Conservation (phyloP, 208 protist genomes). For the Crithidia sp. region DNA sequence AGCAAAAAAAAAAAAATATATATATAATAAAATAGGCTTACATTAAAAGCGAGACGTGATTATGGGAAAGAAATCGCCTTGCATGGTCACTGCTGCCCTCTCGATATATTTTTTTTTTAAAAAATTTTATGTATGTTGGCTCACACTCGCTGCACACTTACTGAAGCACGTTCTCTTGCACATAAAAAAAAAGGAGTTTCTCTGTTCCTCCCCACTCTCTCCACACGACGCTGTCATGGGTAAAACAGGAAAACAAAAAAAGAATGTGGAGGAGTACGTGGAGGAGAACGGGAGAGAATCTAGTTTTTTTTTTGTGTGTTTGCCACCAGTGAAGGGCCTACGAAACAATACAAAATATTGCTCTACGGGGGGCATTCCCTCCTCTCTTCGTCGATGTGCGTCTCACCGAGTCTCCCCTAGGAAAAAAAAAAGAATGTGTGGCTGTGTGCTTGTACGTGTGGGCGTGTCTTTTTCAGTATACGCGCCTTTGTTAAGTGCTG, state of each 20-base stretch:
- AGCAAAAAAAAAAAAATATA: not conserved
- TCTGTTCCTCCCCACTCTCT: not conserved
- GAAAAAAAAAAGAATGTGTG: too few species aligned
- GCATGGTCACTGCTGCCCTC: not conserved
- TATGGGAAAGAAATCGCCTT: not conserved
- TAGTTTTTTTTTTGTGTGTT: not conserved
- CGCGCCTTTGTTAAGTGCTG: not conserved
- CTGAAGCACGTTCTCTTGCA: not conserved
- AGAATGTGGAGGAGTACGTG: not conserved
- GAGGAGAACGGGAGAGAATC: not conserved
- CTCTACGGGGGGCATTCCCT: slow-evolving; percentile 56
- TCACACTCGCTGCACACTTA: not conserved
- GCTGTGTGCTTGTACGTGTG: too few species aligned
- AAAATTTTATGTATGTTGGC: not conserved
- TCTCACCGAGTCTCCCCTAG: slow-evolving; percentile 14
- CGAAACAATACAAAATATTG: slow-evolving; percentile 16
- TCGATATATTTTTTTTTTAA: not conserved
- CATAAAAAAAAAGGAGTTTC: not conserved
- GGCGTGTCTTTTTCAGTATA: not conserved
- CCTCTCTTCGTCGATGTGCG: slow-evolving; percentile 28
- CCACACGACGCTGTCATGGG: too few species aligned
- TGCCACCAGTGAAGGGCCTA: not conserved
- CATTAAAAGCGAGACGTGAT: not conserved
- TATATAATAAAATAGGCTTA: not conserved
- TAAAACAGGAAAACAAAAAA: slow-evolving; percentile 2